Evolutionary conservation across 257 asterid genomes (phyloP).

Genomic region (Capsicum baccatum): DNA sequence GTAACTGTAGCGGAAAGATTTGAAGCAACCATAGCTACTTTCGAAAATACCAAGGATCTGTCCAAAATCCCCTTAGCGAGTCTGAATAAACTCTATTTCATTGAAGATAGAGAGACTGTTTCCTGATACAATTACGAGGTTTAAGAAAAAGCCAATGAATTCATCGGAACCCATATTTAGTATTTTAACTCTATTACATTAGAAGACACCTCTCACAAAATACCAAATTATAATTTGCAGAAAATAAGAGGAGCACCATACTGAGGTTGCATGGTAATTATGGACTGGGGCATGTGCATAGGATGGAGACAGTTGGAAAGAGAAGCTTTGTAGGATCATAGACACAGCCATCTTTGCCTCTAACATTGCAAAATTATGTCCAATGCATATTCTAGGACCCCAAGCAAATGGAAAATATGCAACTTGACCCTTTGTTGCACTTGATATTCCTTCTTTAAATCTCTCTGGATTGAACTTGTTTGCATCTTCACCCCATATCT

Average conservation of each 20-base stretch:
- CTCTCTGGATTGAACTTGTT: background rate
- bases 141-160: no score
- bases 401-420: slow-evolving; percentile 37
- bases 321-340: slow-evolving; percentile 44
- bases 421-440: background rate
- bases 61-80: no score
- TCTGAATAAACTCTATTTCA: no score
- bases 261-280: slow-evolving; percentile 40
- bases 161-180: no score
- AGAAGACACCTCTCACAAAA: no score
- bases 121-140: no score
- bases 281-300: slow-evolving; percentile 39
- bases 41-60: no score
- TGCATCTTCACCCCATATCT: background rate
- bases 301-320: slow-evolving; percentile 42
- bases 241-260: slow-evolving; percentile 41
- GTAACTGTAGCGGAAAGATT: no score
- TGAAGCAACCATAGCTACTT: no score
- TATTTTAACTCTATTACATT: no score
- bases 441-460: background rate
- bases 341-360: slow-evolving; percentile 45
- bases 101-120: no score
- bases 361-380: slow-evolving; percentile 41
- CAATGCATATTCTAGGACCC: slow-evolving; percentile 50
- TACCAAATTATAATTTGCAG: slow-evolving; percentile 22